A percentile compares a stretch with the other conserved stretches of the same genome.
phyloP scores from a whole-genome alignment of 2,329 filamentous ascomycete species.

The Beauveria medogensis region DNA sequence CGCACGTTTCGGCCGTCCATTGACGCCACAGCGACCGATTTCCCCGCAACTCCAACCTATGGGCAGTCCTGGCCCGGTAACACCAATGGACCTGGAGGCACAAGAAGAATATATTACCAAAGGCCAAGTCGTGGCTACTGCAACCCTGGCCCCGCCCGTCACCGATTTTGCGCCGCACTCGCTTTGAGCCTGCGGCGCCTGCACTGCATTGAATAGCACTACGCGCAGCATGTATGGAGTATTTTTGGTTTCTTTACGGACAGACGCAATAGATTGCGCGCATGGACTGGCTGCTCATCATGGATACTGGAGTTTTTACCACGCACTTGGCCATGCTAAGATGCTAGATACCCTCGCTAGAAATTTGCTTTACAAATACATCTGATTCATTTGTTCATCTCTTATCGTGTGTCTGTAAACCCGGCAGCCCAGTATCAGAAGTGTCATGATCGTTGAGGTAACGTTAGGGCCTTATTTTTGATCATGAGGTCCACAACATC shows the following conservation, averaged over 20 bases:
- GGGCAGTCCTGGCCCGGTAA: constrained; percentile 53
- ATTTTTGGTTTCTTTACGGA: not conserved
- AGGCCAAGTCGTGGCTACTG: not conserved
- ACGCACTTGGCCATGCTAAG: not conserved
- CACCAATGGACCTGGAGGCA: constrained; percentile 47
- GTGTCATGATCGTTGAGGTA: too few relatives aligned
- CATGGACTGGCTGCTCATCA: not conserved
- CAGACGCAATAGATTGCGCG: not conserved
- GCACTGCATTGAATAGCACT: not conserved
- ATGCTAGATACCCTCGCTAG: constrained; percentile 9
- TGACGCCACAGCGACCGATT: constrained; percentile 34
- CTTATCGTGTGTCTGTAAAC: too few relatives aligned
- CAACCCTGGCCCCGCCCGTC: not conserved
- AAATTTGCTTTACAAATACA: not conserved
- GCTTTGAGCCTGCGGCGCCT: not conserved
- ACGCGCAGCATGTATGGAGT: constrained; percentile 6
- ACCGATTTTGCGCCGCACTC: constrained; percentile 6
- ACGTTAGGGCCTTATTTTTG: too few relatives aligned
- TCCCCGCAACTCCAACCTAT: constrained; percentile 44
- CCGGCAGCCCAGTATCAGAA: too few relatives aligned
- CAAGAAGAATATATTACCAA: constrained; percentile 9
- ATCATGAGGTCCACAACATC: too few relatives aligned
- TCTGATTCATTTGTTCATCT: not conserved
- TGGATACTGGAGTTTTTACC: not conserved
- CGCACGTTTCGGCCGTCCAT: constrained; percentile 29